Percentiles rank a stretch among this genome's conserved stretches.
These are phyloP conservation scores for Heritiera littoralis DNA, from an alignment of 345 rosid species.

Conservation along the genomic window DNA sequence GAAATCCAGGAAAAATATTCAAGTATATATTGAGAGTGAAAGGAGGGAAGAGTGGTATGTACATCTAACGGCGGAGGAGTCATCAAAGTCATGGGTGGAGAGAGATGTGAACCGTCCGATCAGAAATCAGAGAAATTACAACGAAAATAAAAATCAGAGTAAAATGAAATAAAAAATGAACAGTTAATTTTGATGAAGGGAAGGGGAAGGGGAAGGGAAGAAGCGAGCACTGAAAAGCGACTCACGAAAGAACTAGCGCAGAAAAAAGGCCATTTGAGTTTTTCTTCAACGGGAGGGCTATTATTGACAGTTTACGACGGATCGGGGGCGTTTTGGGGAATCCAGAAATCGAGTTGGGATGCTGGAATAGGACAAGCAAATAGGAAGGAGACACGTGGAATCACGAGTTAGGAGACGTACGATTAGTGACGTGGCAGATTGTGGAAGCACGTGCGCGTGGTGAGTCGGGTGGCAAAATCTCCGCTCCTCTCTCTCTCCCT, in stretches of 20 bases:
- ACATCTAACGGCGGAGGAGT: slow-evolving; percentile 83
- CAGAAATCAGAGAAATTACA: slow-evolving; percentile 29
- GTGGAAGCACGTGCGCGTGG: slow-evolving; percentile 26
- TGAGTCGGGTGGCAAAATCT: slow-evolving; percentile 15
- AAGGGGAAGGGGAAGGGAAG: slow-evolving; percentile 4
- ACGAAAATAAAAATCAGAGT: not conserved
- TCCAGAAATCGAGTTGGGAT: slow-evolving; percentile 18
- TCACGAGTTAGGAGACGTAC: slow-evolving; percentile 1
- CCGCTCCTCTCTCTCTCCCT: not conserved
- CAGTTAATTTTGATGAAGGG: not conserved
- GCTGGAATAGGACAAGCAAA: slow-evolving; percentile 27
- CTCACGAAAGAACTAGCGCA: slow-evolving; percentile 22
- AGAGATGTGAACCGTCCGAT: slow-evolving; percentile 39
- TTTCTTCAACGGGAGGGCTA: slow-evolving; percentile 32
- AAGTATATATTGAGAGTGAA: not conserved
- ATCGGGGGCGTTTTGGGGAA: slow-evolving; percentile 15
- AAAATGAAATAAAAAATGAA: slow-evolving; percentile 13
- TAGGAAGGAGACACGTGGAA: slow-evolving; percentile 31
- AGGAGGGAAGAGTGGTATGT: slow-evolving; percentile 24
- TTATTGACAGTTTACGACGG: slow-evolving; percentile 24
- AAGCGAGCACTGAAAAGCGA: slow-evolving; percentile 29
- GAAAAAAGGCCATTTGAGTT: slow-evolving; percentile 31
- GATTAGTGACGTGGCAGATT: slow-evolving; percentile 27
- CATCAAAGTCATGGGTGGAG: slow-evolving; percentile 68
- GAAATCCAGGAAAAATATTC: not conserved